These are phyloP conservation scores for Eremochloa ophiuroides DNA, from an alignment of 176 grass and related monocot genomes.

Conservation along the genomic window DNA sequence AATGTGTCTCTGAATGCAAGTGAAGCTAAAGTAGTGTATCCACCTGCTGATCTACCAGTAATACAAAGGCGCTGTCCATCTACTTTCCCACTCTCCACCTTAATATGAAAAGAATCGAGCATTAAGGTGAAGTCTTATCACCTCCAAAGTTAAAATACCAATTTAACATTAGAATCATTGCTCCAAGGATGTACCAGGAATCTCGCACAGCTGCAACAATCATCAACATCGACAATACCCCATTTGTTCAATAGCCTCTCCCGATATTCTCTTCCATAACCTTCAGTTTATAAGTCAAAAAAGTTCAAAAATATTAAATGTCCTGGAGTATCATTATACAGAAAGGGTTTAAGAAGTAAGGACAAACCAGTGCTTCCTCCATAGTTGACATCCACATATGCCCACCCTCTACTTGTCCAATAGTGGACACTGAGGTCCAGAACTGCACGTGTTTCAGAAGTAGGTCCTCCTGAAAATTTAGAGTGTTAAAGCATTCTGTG, in stretches of 20 bases:
- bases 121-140: slow-evolving; percentile 4
- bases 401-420: slow-evolving; percentile 98
- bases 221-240: slow-evolving; percentile 90
- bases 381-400: slow-evolving; percentile 95
- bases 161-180: slow-evolving; percentile 3
- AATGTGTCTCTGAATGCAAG: slow-evolving; percentile 88
- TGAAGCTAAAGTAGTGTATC: slow-evolving; percentile 87
- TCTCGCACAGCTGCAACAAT: slow-evolving; percentile 84
- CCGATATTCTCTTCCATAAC: slow-evolving; percentile 88
- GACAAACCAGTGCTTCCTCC: slow-evolving; percentile 86
- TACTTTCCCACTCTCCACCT: slow-evolving; percentile 77
- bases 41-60: slow-evolving; percentile 86
- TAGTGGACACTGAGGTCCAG: slow-evolving; percentile 84
- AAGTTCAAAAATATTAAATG: slow-evolving; percentile 6
- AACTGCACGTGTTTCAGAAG: slow-evolving; percentile 57
- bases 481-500: not conserved
- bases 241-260: slow-evolving; percentile 80
- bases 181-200: slow-evolving; percentile 53
- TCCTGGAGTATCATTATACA: not conserved
- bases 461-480: slow-evolving; percentile 73
- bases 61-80: slow-evolving; percentile 86
- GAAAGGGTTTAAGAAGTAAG: slow-evolving; percentile 1
- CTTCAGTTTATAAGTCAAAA: slow-evolving; percentile 42
- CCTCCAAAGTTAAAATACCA: slow-evolving; percentile 1
- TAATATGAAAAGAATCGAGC: slow-evolving; percentile 24